Conservation (phyloP, 2,329 filamentous ascomycete species). For the Diaporthe longicolla region DNA sequence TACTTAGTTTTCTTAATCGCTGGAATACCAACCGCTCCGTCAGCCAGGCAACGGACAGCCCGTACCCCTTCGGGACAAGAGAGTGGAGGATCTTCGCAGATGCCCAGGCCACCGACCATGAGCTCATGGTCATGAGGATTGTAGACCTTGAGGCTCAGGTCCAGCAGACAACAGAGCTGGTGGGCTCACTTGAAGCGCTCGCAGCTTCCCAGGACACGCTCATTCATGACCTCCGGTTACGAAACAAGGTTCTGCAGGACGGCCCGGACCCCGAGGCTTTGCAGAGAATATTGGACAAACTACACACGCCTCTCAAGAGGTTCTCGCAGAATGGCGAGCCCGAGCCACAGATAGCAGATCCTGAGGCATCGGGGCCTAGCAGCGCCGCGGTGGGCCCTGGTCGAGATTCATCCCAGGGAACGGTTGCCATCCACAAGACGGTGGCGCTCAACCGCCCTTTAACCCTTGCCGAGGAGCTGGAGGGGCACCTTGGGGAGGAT, state of each 20-base stretch:
- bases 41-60: neutral
- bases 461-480: constrained; percentile 13
- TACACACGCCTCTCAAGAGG: neutral
- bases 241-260: neutral
- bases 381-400: too few species aligned
- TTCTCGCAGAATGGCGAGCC: neutral
- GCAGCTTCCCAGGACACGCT: neutral
- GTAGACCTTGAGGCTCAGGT: constrained; percentile 3
- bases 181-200: neutral
- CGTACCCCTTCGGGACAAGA: neutral
- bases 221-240: neutral
- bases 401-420: neutral
- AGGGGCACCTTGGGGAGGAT: neutral
- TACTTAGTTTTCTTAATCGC: neutral
- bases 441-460: neutral
- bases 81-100: neutral
- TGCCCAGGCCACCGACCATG: neutral
- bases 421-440: neutral
- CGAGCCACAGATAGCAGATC: neutral
- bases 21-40: neutral
- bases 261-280: neutral
- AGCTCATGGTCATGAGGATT: neutral
- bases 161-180: neutral
- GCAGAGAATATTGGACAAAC: neutral
- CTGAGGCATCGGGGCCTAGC: neutral